A percentile compares a stretch with the other conserved stretches of the same genome.
Evolutionary conservation across 179 eudicot genomes (phyloP).

Genomic region (Amaranthus tricolor): DNA sequence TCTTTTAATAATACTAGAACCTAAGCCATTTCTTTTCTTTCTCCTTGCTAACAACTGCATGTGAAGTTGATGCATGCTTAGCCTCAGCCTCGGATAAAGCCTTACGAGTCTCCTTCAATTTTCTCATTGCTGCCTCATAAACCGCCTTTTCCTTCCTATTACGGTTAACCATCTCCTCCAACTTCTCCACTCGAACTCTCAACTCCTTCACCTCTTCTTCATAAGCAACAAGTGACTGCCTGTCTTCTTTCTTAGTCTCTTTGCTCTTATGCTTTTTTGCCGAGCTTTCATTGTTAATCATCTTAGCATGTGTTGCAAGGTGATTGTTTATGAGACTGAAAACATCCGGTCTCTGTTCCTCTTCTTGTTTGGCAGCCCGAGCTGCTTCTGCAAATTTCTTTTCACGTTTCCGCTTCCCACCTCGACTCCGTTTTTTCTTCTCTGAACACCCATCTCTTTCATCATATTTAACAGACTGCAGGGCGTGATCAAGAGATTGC

Average conservation of each 20-base stretch:
- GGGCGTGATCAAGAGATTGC: constrained; percentile 82
- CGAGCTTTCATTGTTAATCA: constrained; percentile 27
- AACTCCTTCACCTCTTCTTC: constrained; percentile 80
- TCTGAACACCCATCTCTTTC: constrained; percentile 34
- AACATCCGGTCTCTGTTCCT: constrained; percentile 64
- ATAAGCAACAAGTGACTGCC: constrained; percentile 67
- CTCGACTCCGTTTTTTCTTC: constrained; percentile 67
- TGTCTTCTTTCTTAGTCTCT: constrained; percentile 64
- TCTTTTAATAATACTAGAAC: constrained; percentile 36
- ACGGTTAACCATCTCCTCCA: constrained; percentile 81
- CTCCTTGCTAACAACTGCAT: constrained; percentile 70
- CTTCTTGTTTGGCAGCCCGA: constrained; percentile 56
- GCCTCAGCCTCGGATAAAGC: constrained; percentile 62
- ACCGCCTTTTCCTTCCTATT: constrained; percentile 81
- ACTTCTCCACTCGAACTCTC: constrained; percentile 49
- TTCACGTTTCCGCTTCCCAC: constrained; percentile 89
- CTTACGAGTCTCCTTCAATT: constrained; percentile 63
- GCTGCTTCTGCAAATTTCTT: constrained; percentile 73
- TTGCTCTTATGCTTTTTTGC: constrained; percentile 39
- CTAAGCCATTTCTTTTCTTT: constrained; percentile 93
- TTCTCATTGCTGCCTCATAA: constrained; percentile 82
- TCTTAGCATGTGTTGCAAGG: constrained; percentile 57
- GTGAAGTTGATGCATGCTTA: constrained; percentile 72
- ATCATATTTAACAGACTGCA: constrained; percentile 31
- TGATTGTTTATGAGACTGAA: constrained; percentile 84